Evolutionary conservation across 495 filamentous ascomycete genomes (phyloP), one percentile per base, ranked within the genome.

Genomic region (Endocarpon pusillum): DNA sequence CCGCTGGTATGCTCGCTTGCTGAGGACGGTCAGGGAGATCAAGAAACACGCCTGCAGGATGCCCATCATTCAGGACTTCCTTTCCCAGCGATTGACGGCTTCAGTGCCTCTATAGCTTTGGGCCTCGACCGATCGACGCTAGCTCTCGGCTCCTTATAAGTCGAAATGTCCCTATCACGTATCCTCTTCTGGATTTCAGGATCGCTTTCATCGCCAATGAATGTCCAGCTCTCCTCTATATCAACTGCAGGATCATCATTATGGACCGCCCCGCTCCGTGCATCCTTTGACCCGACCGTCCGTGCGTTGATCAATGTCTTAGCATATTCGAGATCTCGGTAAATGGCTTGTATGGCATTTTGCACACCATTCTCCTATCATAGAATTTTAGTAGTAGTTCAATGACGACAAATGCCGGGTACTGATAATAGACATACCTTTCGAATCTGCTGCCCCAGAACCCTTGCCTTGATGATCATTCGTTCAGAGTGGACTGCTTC

Each of bases 271-370:
- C 46, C 45, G 36, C 51, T 50, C 9, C 62, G 59, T 17, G 52
- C 47, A 33, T 48, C 50, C 0, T 53, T 57, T n/a, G n/a, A n/a
- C n/a, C n/a, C n/a, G n/a, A n/a, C n/a, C n/a, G n/a, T n/a, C 26
- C 61, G 67, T 43, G 67, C 63, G 51, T 78, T 80, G 54, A 92
- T 78, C 34, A 94, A 61, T 14, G 76, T 78, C 51, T 74, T 80
- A n/a, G 89, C 91, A 39, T 96, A 94, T 48, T 96, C 89, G 25
- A 97, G 66, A 50, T 96, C 89, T 7, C 89, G 76, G 51, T 94
- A 97, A 34, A 97, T 83, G 35, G 75, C 75, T 48, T 96, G 81
- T 40, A 97, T 83, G 7, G 91, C 89, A 11, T 66, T 78, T 10
- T 73, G 75, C 25, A 94, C 83, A 11, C 89, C 89, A 44, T 87